phyloP scores from a whole-genome alignment of 345 rosid species.

The Euphorbia pulcherrima region DNA sequence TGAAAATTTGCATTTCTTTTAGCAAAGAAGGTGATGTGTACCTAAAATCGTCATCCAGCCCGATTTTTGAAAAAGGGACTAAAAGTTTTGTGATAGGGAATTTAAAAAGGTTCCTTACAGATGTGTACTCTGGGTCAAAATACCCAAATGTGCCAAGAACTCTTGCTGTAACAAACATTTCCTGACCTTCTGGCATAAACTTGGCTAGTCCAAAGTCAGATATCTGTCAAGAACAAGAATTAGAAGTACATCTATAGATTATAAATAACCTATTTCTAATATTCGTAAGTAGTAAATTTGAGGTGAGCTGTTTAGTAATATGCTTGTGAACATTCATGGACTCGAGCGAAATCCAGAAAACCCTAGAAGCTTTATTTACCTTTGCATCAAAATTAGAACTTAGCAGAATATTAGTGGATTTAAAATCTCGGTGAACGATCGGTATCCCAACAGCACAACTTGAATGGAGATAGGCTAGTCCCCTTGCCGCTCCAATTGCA shows the following conservation, averaged over 20 bases:
- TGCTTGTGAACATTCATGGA: not conserved
- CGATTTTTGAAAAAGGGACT: too few relatives aligned
- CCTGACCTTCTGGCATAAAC: slow-evolving; percentile 94
- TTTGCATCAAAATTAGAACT: slow-evolving; percentile 71
- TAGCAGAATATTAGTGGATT: slow-evolving; percentile 84
- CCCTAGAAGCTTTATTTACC: slow-evolving; percentile 34
- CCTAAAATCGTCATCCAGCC: too few relatives aligned
- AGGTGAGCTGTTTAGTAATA: not conserved
- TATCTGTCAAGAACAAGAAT: slow-evolving; percentile 40
- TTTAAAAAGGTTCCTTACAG: slow-evolving; percentile 43
- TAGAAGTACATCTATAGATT: slow-evolving; percentile 19
- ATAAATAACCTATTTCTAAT: not conserved
- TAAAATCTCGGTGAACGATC: slow-evolving; percentile 90
- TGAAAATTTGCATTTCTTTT: not conserved
- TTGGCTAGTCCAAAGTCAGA: slow-evolving; percentile 97
- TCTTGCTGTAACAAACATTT: slow-evolving; percentile 72
- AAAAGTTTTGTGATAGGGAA: not conserved
- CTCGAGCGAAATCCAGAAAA: not conserved
- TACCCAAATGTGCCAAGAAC: slow-evolving; percentile 98
- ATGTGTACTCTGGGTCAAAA: slow-evolving; percentile 93
- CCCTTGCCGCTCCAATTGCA: slow-evolving; percentile 86
- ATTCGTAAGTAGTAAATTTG: not conserved
- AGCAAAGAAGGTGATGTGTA: too few relatives aligned
- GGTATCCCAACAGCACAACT: slow-evolving; percentile 78
- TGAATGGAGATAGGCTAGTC: slow-evolving; percentile 95